Conservation (phyloP, 1,284 basidiomycete genomes). For the Peniophora sp. region DNA sequence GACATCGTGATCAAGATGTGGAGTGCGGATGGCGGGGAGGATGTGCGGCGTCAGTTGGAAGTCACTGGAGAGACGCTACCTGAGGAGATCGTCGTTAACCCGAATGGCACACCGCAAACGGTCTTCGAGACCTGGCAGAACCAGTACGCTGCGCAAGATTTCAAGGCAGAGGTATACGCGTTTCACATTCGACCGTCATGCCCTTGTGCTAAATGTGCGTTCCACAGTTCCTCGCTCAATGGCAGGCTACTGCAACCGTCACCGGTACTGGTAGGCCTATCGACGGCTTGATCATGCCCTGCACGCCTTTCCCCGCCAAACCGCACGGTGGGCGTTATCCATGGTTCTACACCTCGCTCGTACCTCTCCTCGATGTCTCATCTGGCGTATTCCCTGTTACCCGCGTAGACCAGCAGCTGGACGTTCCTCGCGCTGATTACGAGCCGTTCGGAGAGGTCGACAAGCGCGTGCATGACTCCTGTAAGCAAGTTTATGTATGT, state of each 20-base stretch:
- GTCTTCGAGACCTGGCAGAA: no score
- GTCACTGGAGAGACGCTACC: no score
- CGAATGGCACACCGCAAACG: no score
- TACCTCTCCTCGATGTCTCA: conserved; percentile 33
- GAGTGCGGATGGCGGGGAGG: no score
- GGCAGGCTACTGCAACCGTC: conserved; percentile 28
- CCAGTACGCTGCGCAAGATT: no score
- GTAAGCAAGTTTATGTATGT: conserved; percentile 19
- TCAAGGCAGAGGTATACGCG: no score
- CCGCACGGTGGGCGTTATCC: conserved; percentile 28
- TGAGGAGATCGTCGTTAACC: no score
- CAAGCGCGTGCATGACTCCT: conserved; percentile 33
- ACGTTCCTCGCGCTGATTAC: conserved; percentile 19
- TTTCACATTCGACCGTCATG: no score
- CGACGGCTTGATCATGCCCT: conserved; percentile 34
- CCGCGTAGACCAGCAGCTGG: conserved; percentile 25
- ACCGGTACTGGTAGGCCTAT: conserved; percentile 39
- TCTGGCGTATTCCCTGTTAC: conserved; percentile 37
- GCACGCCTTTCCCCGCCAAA: conserved; percentile 24
- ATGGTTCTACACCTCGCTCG: conserved; percentile 15
- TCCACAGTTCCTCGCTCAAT: conserved; percentile 18
- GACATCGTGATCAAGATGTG: no score
- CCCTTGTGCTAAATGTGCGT: no score
- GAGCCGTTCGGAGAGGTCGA: conserved; percentile 30
- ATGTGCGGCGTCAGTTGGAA: no score